phyloP scores from a whole-genome alignment of 768 basidiomycete species.

The Kwoniella sp. region DNA sequence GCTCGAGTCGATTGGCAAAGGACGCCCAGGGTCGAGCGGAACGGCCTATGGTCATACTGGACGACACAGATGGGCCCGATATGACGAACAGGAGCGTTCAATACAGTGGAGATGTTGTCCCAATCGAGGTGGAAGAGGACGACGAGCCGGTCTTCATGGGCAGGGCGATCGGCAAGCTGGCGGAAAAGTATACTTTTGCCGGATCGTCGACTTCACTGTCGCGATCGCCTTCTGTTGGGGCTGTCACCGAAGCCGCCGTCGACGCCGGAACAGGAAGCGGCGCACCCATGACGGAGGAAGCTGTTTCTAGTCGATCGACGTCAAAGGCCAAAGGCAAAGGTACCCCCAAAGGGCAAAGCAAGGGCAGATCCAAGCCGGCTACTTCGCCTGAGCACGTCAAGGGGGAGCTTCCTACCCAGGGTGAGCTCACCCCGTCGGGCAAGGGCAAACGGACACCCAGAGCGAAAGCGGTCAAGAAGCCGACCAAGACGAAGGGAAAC shows the following conservation, averaged over 20 bases:
- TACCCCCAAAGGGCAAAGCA: background rate
- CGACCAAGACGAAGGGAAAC: background rate
- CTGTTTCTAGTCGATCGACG: background rate
- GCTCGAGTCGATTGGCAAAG: no score
- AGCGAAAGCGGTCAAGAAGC: background rate
- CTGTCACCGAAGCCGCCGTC: background rate
- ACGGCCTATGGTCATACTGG: no score
- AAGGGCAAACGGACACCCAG: background rate
- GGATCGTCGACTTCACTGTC: background rate
- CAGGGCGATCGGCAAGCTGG: background rate
- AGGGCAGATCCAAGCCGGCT: background rate
- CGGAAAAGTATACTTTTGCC: conserved; percentile 14
- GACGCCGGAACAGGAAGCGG: no score
- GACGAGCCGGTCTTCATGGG: conserved; percentile 26
- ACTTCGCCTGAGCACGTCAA: background rate
- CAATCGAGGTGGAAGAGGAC: conserved; percentile 17
- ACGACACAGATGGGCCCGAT: background rate
- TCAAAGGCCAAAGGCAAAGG: background rate
- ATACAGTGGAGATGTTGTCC: background rate
- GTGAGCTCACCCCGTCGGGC: no score
- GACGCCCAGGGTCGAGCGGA: no score
- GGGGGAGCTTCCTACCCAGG: no score
- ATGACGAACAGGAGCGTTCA: background rate
- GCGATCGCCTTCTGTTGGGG: conserved; percentile 1
- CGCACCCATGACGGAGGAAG: background rate